Percentiles rank a stretch among this genome's conserved stretches.
These are phyloP conservation scores for Mucor lusitanicus DNA, from an alignment of 371 early-diverging fungal genomes.

Conservation along the genomic window DNA sequence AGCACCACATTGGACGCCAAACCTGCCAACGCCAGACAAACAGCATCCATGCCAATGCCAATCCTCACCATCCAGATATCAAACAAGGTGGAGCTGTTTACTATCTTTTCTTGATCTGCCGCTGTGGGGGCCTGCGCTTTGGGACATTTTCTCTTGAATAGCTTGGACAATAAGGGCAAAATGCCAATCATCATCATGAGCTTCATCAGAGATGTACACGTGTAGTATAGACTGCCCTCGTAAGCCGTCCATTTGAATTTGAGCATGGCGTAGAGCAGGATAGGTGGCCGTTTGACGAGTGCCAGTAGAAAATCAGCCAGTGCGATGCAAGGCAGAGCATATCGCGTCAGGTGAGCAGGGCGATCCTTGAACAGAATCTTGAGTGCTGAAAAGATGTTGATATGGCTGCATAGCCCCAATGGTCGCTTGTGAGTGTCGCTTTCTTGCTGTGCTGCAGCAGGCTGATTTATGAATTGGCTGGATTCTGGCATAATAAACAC, in stretches of 20 bases:
- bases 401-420: constrained; percentile 5
- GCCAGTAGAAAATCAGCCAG: constrained; percentile 28
- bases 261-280: constrained; percentile 49
- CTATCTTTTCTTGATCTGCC: not conserved
- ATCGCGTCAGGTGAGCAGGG: constrained; percentile 16
- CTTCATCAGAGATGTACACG: constrained; percentile 23
- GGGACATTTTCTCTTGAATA: constrained; percentile 15
- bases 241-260: constrained; percentile 47
- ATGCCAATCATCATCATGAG: constrained; percentile 22
- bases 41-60: constrained; percentile 35
- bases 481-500: constrained; percentile 53
- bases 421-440: constrained; percentile 8
- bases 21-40: constrained; percentile 35
- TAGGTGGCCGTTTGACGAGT: constrained; percentile 32
- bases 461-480: constrained; percentile 3
- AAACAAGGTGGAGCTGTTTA: constrained; percentile 20
- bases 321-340: constrained; percentile 33
- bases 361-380: constrained; percentile 20
- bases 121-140: not conserved
- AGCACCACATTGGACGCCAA: constrained; percentile 23
- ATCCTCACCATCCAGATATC: constrained; percentile 51
- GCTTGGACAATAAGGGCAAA: constrained; percentile 32
- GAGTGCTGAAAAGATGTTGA: constrained; percentile 45
- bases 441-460: not conserved
- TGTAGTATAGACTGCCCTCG: constrained; percentile 43